These are phyloP conservation scores for Linnemannia hyalina DNA, from an alignment of 192 early-diverging fungal species.

Conservation along the genomic window DNA sequence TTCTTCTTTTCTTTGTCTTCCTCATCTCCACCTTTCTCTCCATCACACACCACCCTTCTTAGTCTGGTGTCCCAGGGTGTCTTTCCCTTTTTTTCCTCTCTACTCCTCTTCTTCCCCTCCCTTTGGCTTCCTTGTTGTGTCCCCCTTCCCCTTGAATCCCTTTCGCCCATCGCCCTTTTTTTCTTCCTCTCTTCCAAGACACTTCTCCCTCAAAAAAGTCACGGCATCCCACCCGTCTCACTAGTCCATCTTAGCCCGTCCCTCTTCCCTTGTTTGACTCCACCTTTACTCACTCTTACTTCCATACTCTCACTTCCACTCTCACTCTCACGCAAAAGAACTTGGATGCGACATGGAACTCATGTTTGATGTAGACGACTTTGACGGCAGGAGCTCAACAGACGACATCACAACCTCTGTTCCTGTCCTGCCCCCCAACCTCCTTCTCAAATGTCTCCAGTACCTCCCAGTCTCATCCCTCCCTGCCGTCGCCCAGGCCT, in stretches of 20 bases:
- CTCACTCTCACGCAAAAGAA: not conserved
- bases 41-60: not conserved
- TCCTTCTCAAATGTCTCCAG: conserved; percentile 60
- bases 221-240: not conserved
- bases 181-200: not conserved
- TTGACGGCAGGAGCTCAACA: conserved; percentile 25
- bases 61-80: not conserved
- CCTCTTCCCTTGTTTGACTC: too few species aligned
- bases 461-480: conserved; percentile 63
- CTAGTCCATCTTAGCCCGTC: not conserved
- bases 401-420: conserved; percentile 54
- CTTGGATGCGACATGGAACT: conserved; percentile 33
- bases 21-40: not conserved
- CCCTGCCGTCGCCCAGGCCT: conserved; percentile 68
- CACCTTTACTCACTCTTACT: conserved; percentile 1
- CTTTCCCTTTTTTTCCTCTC: not conserved
- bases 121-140: not conserved
- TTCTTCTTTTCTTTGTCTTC: not conserved
- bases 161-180: conserved; percentile 11
- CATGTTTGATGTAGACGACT: conserved; percentile 54
- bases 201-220: not conserved
- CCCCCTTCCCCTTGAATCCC: not conserved
- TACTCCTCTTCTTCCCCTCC: not conserved
- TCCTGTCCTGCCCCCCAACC: conserved; percentile 60
- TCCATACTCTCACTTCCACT: not conserved